A percentile compares a stretch with the other conserved stretches of the same genome.
phyloP scores from a whole-genome alignment of 345 rosid genomes.

The Abelmoschus esculentus region DNA sequence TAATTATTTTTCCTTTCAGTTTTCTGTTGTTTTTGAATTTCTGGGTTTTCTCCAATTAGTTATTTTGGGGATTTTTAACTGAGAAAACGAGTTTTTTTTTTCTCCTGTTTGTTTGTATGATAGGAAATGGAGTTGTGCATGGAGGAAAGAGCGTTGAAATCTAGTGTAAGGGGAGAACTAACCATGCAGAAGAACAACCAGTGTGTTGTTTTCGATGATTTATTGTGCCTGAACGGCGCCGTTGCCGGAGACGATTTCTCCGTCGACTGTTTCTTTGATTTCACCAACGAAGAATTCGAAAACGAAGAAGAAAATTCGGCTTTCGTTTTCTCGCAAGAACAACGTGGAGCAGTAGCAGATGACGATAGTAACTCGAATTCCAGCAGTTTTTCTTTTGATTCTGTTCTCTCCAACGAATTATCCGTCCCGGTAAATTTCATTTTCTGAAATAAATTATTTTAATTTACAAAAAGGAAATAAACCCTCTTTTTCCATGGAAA shows the following conservation, averaged over 20 bases:
- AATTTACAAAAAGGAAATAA: background rate
- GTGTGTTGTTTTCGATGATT: slow-evolving; percentile 31
- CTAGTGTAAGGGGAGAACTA: slow-evolving; percentile 45
- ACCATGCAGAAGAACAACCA: slow-evolving; percentile 19
- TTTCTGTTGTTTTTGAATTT: background rate
- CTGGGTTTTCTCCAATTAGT: background rate
- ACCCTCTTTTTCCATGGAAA: background rate
- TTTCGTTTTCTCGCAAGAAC: slow-evolving; percentile 33
- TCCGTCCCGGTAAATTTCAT: slow-evolving; percentile 29
- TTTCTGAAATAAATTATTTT: background rate
- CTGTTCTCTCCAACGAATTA: slow-evolving; percentile 26
- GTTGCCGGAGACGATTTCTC: slow-evolving; percentile 48
- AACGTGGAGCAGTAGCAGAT: slow-evolving; percentile 17
- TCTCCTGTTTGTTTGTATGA: background rate
- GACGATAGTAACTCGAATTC: slow-evolving; percentile 35
- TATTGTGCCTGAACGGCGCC: slow-evolving; percentile 16
- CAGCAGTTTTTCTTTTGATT: slow-evolving; percentile 16
- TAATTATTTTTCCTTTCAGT: background rate
- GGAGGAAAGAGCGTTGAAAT: slow-evolving; percentile 57
- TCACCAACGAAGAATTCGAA: slow-evolving; percentile 27
- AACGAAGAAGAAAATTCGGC: slow-evolving; percentile 32
- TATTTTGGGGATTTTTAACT: background rate
- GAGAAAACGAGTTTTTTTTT: background rate
- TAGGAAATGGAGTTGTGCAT: slow-evolving; percentile 39
- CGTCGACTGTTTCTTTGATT: slow-evolving; percentile 60